A percentile compares a stretch with the other conserved stretches of the same genome.
Evolutionary conservation across 306 rosid species (phyloP).

Genomic region (Arachis hypogaea): DNA sequence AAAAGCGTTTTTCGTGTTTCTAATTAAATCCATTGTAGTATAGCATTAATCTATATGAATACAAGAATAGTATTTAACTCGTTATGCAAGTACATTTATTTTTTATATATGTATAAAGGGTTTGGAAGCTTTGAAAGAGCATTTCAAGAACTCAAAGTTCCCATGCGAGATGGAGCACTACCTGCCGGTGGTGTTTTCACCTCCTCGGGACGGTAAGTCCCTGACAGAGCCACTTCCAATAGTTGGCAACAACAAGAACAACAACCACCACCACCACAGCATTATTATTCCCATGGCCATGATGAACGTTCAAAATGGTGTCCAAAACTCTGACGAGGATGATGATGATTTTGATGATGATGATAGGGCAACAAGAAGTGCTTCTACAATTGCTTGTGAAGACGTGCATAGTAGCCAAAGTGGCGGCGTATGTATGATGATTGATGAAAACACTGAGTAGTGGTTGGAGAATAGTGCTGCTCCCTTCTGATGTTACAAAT

Average conservation of each 20-base stretch:
- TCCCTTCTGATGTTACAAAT: neutral
- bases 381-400: neutral
- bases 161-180: conserved; percentile 86
- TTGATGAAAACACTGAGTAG: neutral
- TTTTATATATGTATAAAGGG: conserved; percentile 52
- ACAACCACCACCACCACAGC: conserved; percentile 21
- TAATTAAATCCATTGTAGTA: too few species aligned
- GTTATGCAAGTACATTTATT: neutral
- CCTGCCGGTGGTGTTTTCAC: conserved; percentile 71
- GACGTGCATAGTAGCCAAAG: conserved; percentile 34
- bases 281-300: neutral
- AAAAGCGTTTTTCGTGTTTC: too few species aligned
- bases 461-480: neutral
- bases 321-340: conserved; percentile 25
- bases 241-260: conserved; percentile 49
- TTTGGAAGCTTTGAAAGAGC: conserved; percentile 88
- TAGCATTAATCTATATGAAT: too few species aligned
- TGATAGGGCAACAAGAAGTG: conserved; percentile 15
- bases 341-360: conserved; percentile 27
- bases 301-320: neutral
- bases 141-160: conserved; percentile 94
- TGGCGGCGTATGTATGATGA: conserved; percentile 44
- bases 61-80: too few species aligned
- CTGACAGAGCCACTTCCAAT: conserved; percentile 73
- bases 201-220: conserved; percentile 71